phyloP scores from a whole-genome alignment of 1,284 basidiomycete genomes.

The Porogramme epimiltina region DNA sequence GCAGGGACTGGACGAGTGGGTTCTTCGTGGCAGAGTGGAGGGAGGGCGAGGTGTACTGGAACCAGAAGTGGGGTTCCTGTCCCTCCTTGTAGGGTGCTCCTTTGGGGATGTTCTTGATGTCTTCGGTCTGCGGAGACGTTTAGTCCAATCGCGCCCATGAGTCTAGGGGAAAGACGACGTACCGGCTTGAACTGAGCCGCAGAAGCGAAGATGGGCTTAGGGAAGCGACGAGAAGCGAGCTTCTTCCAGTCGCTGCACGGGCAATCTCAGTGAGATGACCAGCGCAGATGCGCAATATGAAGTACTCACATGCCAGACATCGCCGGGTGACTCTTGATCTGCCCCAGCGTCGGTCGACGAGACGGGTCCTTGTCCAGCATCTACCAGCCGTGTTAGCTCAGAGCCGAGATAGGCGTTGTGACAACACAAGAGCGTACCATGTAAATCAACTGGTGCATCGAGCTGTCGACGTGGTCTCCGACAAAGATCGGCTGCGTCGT shows the following conservation, averaged over 20 bases:
- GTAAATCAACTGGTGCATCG: slow-evolving; percentile 16
- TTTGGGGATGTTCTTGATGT: not conserved
- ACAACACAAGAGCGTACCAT: slow-evolving; percentile 7
- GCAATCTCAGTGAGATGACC: not conserved
- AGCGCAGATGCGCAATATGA: not conserved
- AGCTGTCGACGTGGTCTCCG: slow-evolving; percentile 9
- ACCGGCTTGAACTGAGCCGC: slow-evolving; percentile 6
- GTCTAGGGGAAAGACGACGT: not conserved
- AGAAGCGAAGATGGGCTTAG: not conserved
- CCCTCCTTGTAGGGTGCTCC: slow-evolving; percentile 9
- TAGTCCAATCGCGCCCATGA: not conserved
- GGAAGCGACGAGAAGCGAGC: slow-evolving; percentile 6
- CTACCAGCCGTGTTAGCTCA: slow-evolving; percentile 6
- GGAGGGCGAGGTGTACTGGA: slow-evolving; percentile 11
- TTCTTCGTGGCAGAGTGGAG: too few relatives aligned
- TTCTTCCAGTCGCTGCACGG: slow-evolving; percentile 8
- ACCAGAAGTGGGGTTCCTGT: slow-evolving; percentile 13
- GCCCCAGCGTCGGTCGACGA: slow-evolving; percentile 18
- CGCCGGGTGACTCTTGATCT: slow-evolving; percentile 27
- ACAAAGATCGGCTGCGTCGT: slow-evolving; percentile 3
- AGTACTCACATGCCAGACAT: slow-evolving; percentile 22
- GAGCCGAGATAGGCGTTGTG: not conserved
- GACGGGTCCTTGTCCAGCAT: slow-evolving; percentile 28
- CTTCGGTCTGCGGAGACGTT: slow-evolving; percentile 1
- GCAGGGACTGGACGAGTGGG: not conserved